A percentile compares a stretch with the other conserved stretches of the same genome.
Conservation (phyloP, 176 grass and related monocot species). For the Bothriochloa decipiens region DNA sequence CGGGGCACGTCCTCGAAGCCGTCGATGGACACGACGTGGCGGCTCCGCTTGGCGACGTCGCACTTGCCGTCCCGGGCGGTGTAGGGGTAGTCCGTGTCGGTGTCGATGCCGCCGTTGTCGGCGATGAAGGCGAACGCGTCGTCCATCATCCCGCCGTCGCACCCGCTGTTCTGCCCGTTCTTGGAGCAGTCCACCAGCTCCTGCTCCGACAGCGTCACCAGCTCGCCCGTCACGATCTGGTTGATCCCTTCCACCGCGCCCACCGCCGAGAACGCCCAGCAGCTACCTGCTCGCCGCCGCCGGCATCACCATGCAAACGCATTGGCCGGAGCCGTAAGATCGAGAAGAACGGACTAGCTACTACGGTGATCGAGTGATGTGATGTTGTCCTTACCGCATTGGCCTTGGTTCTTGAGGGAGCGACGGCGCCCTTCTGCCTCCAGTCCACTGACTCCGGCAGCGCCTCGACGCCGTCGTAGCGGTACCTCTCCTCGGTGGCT, state of each 20-base stretch:
- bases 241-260: conserved; percentile 57
- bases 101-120: conserved; percentile 49
- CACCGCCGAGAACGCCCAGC: conserved; percentile 67
- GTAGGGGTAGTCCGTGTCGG: conserved; percentile 54
- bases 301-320: neutral
- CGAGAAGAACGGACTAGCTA: neutral
- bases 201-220: conserved; percentile 61
- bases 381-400: conserved; percentile 52
- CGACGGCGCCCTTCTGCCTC: conserved; percentile 71
- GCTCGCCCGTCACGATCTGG: conserved; percentile 56
- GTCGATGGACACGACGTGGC: conserved; percentile 36
- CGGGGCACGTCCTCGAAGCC: conserved; percentile 37
- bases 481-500: conserved; percentile 20
- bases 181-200: conserved; percentile 66
- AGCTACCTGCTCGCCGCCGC: conserved; percentile 32
- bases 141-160: conserved; percentile 65
- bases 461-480: conserved; percentile 23
- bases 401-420: conserved; percentile 75
- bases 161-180: conserved; percentile 40
- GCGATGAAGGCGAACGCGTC: conserved; percentile 59
- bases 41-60: conserved; percentile 38
- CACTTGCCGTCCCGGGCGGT: conserved; percentile 43
- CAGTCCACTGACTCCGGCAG: conserved; percentile 70
- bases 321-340: neutral
- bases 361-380: neutral